Conservation (phyloP, 2,329 filamentous ascomycete species). For the Penicillium rolfsii region DNA sequence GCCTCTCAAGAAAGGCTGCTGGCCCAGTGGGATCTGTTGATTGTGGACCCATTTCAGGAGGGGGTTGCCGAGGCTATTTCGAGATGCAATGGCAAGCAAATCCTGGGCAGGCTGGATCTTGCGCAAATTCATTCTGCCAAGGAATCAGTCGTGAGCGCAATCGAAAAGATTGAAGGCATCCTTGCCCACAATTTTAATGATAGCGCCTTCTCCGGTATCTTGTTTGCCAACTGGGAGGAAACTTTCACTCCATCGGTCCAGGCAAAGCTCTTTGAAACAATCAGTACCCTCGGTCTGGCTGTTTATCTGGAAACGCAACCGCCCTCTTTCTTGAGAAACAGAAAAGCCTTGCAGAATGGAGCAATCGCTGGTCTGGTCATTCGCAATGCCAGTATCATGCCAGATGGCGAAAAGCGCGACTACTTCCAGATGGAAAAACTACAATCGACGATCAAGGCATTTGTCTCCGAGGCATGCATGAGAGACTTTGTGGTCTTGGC, state of each 20-base stretch:
- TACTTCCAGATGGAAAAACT: slow-evolving; percentile 51
- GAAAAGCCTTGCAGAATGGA: slow-evolving; percentile 38
- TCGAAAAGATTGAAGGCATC: slow-evolving; percentile 37
- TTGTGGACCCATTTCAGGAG: slow-evolving; percentile 47
- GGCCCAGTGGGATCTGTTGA: slow-evolving; percentile 49
- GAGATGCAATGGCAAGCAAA: slow-evolving; percentile 21
- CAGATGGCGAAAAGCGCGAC: slow-evolving; percentile 47
- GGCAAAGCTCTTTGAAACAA: slow-evolving; percentile 37
- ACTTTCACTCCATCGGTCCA: slow-evolving; percentile 36
- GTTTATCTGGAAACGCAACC: slow-evolving; percentile 49
- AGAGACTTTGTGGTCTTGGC: slow-evolving; percentile 48
- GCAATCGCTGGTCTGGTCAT: slow-evolving; percentile 46
- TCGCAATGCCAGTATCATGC: slow-evolving; percentile 48
- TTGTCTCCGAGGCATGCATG: slow-evolving; percentile 51
- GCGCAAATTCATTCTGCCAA: slow-evolving; percentile 25
- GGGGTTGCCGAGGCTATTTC: slow-evolving; percentile 43
- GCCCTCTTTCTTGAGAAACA: slow-evolving; percentile 46
- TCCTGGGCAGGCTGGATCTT: slow-evolving; percentile 42
- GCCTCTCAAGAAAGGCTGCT: slow-evolving; percentile 40
- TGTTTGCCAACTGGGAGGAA: slow-evolving; percentile 49
- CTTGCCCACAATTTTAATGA: slow-evolving; percentile 32
- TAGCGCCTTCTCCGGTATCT: slow-evolving; percentile 43
- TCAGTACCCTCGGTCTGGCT: slow-evolving; percentile 42
- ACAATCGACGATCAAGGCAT: slow-evolving; percentile 49
- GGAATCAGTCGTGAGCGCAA: slow-evolving; percentile 29